These are phyloP conservation scores for Clohesyomyces aquaticus DNA, from an alignment of 495 filamentous ascomycete species.

Conservation along the genomic window DNA sequence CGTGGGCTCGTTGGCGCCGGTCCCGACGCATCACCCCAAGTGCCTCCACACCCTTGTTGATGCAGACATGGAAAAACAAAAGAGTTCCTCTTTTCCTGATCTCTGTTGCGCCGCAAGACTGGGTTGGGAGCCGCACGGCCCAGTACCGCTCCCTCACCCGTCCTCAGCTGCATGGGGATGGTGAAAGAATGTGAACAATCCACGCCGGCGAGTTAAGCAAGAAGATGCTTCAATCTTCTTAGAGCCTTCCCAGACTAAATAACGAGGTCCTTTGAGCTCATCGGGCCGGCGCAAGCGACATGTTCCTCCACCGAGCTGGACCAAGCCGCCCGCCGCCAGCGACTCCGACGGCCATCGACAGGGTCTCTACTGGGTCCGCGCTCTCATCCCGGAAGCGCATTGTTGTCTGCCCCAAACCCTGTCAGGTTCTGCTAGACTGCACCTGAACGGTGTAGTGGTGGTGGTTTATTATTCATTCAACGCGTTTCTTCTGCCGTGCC, in stretches of 20 bases:
- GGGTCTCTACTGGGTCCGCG: slow-evolving; percentile 32
- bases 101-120: slow-evolving; percentile 26
- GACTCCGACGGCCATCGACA: slow-evolving; percentile 37
- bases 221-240: not conserved
- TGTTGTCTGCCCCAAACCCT: slow-evolving; percentile 31
- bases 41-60: slow-evolving; percentile 29
- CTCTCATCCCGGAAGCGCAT: slow-evolving; percentile 38
- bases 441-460: slow-evolving; percentile 31
- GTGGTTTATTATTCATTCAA: slow-evolving; percentile 31
- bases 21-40: slow-evolving; percentile 30
- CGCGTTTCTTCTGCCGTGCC: slow-evolving; percentile 40
- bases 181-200: not conserved
- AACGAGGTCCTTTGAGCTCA: slow-evolving; percentile 27
- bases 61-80: slow-evolving; percentile 36
- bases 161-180: not conserved
- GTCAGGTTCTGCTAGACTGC: slow-evolving; percentile 13
- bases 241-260: not conserved
- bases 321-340: slow-evolving; percentile 41
- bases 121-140: slow-evolving; percentile 38
- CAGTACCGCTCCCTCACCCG: slow-evolving; percentile 5
- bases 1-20: slow-evolving; percentile 36
- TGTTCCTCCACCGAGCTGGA: slow-evolving; percentile 36
- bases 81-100: slow-evolving; percentile 12
- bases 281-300: slow-evolving; percentile 40
- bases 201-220: slow-evolving; percentile 18